Percentiles rank a stretch among this genome's conserved stretches.
Conservation (phyloP, 768 basidiomycete genomes). For the Boletus subcaerulescens region DNA sequence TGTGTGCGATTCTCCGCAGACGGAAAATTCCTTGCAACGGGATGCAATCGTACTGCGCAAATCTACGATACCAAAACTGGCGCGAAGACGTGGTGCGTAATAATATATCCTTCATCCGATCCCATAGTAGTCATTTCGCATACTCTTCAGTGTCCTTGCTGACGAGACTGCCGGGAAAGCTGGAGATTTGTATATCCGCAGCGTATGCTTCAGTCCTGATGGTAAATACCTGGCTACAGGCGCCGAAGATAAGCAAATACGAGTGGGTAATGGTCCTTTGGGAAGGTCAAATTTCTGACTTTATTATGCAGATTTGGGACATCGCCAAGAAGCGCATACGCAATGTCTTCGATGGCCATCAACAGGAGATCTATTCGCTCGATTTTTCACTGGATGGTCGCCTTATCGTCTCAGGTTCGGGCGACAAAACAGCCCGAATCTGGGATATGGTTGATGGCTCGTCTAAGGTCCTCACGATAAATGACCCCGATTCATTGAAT, state of each 20-base stretch:
- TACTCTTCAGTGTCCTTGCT: slow-evolving; percentile 55
- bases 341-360: slow-evolving; percentile 82
- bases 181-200: slow-evolving; percentile 87
- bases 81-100: slow-evolving; percentile 70
- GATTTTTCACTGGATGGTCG: slow-evolving; percentile 87
- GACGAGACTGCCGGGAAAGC: slow-evolving; percentile 72
- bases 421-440: slow-evolving; percentile 67
- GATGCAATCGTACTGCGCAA: slow-evolving; percentile 94
- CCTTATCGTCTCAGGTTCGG: slow-evolving; percentile 86
- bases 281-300: slow-evolving; percentile 2
- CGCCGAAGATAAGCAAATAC: slow-evolving; percentile 89
- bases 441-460: slow-evolving; percentile 54
- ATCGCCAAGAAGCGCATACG: slow-evolving; percentile 77
- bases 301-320: slow-evolving; percentile 78
- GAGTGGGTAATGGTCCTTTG: slow-evolving; percentile 48
- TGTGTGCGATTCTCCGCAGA: slow-evolving; percentile 95
- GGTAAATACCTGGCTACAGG: slow-evolving; percentile 72
- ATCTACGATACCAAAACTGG: slow-evolving; percentile 93
- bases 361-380: slow-evolving; percentile 91
- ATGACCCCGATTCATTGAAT: slow-evolving; percentile 48
- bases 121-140: slow-evolving; percentile 8
- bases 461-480: slow-evolving; percentile 37
- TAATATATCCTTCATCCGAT: neutral
- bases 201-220: slow-evolving; percentile 76
- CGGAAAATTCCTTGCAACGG: slow-evolving; percentile 89